A percentile compares a stretch with the other conserved stretches of the same genome.
phyloP scores from a whole-genome alignment of 2,329 filamentous ascomycete species.

The Diaporthe eres region DNA sequence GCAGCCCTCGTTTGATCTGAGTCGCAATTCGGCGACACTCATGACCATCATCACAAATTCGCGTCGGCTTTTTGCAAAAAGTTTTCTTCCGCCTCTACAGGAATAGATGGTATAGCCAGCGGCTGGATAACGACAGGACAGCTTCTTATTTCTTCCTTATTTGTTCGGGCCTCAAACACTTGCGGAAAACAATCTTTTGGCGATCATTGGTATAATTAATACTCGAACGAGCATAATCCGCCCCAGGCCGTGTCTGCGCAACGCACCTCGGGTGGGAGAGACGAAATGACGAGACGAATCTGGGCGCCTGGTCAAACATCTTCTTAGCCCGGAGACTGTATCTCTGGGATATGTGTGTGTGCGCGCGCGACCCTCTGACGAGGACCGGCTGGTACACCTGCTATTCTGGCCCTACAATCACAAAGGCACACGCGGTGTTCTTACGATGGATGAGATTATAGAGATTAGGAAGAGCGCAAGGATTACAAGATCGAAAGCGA shows the following conservation, averaged over 20 bases:
- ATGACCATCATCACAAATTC: conserved; percentile 28
- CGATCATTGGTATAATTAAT: conserved; percentile 29
- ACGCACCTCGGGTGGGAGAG: background rate
- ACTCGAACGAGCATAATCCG: conserved; percentile 2
- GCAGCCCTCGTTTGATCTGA: conserved; percentile 35
- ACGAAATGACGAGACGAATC: conserved; percentile 1
- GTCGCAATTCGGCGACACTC: conserved; percentile 1
- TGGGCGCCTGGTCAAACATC: background rate
- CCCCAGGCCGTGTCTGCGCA: background rate
- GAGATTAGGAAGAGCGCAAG: conserved; percentile 2
- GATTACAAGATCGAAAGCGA: conserved; percentile 22
- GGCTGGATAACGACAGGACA: conserved; percentile 28
- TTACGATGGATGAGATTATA: conserved; percentile 20
- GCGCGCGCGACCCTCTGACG: conserved; percentile 6
- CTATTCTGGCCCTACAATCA: conserved; percentile 8
- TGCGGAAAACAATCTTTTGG: background rate
- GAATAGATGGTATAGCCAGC: conserved; percentile 35
- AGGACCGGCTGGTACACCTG: conserved; percentile 15
- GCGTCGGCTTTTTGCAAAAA: conserved; percentile 31
- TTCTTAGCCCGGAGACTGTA: background rate
- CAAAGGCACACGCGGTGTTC: background rate
- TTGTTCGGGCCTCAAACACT: background rate
- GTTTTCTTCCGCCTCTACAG: conserved; percentile 13
- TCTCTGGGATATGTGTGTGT: background rate
- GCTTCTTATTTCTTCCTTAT: background rate